Conservation (phyloP, 1,284 basidiomycete genomes). For the Moesziomyces parantarcticus region DNA sequence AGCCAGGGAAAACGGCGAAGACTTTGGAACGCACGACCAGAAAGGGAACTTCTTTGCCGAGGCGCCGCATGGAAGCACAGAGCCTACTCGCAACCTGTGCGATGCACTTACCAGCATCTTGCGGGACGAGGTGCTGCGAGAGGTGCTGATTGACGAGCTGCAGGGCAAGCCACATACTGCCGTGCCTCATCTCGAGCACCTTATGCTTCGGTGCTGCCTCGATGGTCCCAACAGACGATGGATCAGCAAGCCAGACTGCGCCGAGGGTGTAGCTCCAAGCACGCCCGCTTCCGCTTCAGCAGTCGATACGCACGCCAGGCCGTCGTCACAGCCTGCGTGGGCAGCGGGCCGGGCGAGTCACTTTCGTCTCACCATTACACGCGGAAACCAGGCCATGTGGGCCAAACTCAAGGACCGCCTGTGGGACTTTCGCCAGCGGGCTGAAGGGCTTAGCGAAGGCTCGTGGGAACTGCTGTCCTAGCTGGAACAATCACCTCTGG, state of each 20-base stretch:
- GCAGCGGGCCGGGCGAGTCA: constrained; percentile 7
- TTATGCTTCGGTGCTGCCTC: constrained; percentile 20
- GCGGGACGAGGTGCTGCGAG: constrained; percentile 17
- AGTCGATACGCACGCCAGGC: background rate
- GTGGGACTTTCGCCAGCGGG: constrained; percentile 59
- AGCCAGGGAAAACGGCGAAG: constrained; percentile 1
- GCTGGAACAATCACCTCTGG: too few species aligned
- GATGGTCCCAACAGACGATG: constrained; percentile 2
- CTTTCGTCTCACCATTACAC: constrained; percentile 46
- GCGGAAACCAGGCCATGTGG: constrained; percentile 56
- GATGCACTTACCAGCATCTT: constrained; percentile 26
- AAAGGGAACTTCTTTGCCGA: background rate
- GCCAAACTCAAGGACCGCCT: constrained; percentile 58
- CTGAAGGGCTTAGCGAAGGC: constrained; percentile 40
- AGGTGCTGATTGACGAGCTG: constrained; percentile 33
- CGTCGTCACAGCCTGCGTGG: background rate
- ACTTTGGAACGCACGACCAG: background rate
- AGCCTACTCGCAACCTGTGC: constrained; percentile 27
- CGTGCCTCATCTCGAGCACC: constrained; percentile 14
- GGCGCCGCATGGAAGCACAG: background rate
- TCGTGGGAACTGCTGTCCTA: constrained; percentile 44
- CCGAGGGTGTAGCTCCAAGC: background rate
- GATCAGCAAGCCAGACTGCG: background rate
- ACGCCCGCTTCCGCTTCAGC: background rate
- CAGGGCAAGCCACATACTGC: constrained; percentile 31